Base-by-base conservation (phyloP, 805 yeast genomes). In the Metschnikowia koreensis region DNA sequence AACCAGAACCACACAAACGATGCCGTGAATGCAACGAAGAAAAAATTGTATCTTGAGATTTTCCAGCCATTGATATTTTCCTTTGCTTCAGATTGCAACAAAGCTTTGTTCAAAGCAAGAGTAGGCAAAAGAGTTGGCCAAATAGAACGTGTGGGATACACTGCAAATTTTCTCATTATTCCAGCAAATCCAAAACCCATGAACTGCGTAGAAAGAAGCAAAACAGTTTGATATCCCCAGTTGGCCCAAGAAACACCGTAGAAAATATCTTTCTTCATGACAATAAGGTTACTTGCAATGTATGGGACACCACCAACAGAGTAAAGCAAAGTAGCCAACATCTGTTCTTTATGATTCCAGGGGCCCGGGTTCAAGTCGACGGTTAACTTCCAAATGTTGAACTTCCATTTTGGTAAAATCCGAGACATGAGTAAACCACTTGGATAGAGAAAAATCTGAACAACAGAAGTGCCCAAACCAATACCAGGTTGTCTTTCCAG, bases 121-220 rank as follows among this genome's bases (percentile, higher is more conserved):
- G 87, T 82, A 17, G 82, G 86, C 62, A 87, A 72, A 60, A 78
- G 78, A 1, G 81, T 66, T 6, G 93, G 93, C 92, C 92, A 87
- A 46, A 85, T 76, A 67, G 84, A 79, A 16, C 81, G 71, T 6
- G 84, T 76, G 7, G 90, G 86, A 51, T 79, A 78, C 8, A 86
- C 83, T 52, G 86, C 73, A 33, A 83, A 70, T 55, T 79, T 75
- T 57, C 86, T 73, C 39, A 79, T 71, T 48, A 85, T 46, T 29
- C 92, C 91, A 39, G 88, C 88, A 47, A 83, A 65, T 22, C 87
- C 84, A 56, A 82, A 81, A 9, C 92, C 91, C 47, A 86, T 71
- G 56, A 81, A 71, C 64, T 86, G 89, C 29, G 86, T 76, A 10
- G 86, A 74, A 48, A 81, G 63, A 40, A 75, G 71, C 40, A 82